Evolutionary conservation across 2,329 filamentous ascomycete species (phyloP).

Genomic region (Harringtonia lauricola): DNA sequence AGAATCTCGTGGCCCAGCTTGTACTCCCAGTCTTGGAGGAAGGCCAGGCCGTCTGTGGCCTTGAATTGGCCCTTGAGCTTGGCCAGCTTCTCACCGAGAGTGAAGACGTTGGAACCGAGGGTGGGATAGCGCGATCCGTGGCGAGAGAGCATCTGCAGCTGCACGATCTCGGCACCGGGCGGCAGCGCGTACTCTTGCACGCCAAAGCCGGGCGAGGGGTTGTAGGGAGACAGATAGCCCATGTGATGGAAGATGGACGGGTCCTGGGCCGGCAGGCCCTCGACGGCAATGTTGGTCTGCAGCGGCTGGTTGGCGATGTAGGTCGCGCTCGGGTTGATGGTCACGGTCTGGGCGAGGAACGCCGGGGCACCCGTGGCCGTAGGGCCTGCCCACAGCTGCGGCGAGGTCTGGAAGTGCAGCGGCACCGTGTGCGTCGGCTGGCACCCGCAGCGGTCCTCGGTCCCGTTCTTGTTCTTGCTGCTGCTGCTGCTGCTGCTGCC

Average conservation of each 20-base stretch:
- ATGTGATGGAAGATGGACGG: constrained; percentile 61
- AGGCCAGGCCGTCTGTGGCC: constrained; percentile 48
- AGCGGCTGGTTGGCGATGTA: constrained; percentile 60
- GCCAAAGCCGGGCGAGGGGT: constrained; percentile 61
- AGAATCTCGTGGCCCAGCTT: constrained; percentile 60
- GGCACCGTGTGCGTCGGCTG: constrained; percentile 28
- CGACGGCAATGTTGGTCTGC: constrained; percentile 59
- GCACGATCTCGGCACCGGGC: constrained; percentile 53
- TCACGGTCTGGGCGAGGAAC: constrained; percentile 61
- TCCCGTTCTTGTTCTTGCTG: not conserved
- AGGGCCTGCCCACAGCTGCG: constrained; percentile 51
- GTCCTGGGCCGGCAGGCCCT: constrained; percentile 43
- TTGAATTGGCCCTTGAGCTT: constrained; percentile 40
- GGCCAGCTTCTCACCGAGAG: constrained; percentile 45
- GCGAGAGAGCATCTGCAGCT: constrained; percentile 61
- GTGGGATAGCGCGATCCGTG: constrained; percentile 68
- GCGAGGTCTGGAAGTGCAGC: constrained; percentile 52
- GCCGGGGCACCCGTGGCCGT: constrained; percentile 59
- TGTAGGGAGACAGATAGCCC: constrained; percentile 60
- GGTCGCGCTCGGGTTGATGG: constrained; percentile 51
- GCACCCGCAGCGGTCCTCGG: constrained; percentile 11
- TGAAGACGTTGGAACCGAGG: constrained; percentile 39
- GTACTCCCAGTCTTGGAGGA: constrained; percentile 60
- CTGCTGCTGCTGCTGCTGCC: not conserved
- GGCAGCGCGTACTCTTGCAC: constrained; percentile 62